phyloP scores from a whole-genome alignment of 495 filamentous ascomycete species.

The Penicillium coffeae region DNA sequence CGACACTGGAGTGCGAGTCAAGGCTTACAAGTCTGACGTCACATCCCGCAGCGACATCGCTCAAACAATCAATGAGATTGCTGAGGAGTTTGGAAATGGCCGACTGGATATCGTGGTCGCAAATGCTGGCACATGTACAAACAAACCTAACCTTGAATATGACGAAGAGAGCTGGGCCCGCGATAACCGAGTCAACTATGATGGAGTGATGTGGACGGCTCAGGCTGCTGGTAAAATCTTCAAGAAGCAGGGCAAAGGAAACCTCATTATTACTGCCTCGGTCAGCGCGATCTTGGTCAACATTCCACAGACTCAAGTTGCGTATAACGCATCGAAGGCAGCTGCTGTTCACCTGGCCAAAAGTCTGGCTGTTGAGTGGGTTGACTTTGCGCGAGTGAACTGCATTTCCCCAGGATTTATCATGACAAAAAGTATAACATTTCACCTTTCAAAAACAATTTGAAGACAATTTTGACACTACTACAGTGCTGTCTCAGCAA shows the following conservation, averaged over 20 bases:
- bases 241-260: conserved; percentile 23
- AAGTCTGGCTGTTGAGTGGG: conserved; percentile 62
- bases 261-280: conserved; percentile 22
- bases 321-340: conserved; percentile 19
- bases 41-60: conserved; percentile 48
- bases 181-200: conserved; percentile 28
- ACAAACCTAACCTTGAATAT: conserved; percentile 14
- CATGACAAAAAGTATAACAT: conserved; percentile 7
- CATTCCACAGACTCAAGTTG: conserved; percentile 17
- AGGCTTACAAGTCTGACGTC: conserved; percentile 67
- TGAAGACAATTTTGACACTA: not conserved
- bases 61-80: conserved; percentile 46
- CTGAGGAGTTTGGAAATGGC: conserved; percentile 54
- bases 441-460: not conserved
- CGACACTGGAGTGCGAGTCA: conserved; percentile 56
- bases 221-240: conserved; percentile 30
- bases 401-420: conserved; percentile 65
- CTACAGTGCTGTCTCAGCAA: conserved; percentile 10
- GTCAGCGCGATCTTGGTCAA: conserved; percentile 25
- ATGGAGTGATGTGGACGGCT: conserved; percentile 33
- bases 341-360: too few species aligned
- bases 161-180: conserved; percentile 12
- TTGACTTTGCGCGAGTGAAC: conserved; percentile 66
- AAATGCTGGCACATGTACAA: conserved; percentile 60
- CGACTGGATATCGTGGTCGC: conserved; percentile 53